Percentiles rank a stretch among this genome's conserved stretches.
Evolutionary conservation across 179 eudicot genomes (phyloP).

Genomic region (Beta macrorhiza): DNA sequence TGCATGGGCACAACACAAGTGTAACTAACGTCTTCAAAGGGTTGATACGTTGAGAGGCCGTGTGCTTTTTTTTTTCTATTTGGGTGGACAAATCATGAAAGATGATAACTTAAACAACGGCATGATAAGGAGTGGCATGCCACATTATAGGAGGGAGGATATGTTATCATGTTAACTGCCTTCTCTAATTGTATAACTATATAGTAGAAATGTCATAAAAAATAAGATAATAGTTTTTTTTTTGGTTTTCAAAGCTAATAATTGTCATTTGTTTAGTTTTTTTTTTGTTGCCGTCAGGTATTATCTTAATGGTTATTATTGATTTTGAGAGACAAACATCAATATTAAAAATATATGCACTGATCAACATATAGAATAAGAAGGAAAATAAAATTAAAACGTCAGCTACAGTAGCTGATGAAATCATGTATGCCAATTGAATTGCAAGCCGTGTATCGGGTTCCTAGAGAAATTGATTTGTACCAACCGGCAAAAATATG

Average conservation of each 20-base stretch:
- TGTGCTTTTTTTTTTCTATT: background rate
- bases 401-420: slow-evolving; percentile 9
- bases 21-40: background rate
- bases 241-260: slow-evolving; percentile 7
- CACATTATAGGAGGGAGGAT: background rate
- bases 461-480: background rate
- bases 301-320: slow-evolving; percentile 7
- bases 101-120: slow-evolving; percentile 8
- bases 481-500: too few species aligned
- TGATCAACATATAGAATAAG: too few species aligned
- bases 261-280: slow-evolving; percentile 17
- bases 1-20: background rate
- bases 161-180: background rate
- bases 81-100: background rate
- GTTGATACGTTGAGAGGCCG: background rate
- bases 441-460: background rate
- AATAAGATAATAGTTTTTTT: too few species aligned
- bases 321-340: background rate
- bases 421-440: slow-evolving; percentile 2
- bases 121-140: background rate
- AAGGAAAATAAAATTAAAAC: background rate
- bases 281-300: slow-evolving; percentile 13
- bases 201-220: too few species aligned
- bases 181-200: background rate
- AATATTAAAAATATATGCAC: background rate